phyloP scores from a whole-genome alignment of 2,329 filamentous ascomycete genomes.

The Microcyclospora pomicola region DNA sequence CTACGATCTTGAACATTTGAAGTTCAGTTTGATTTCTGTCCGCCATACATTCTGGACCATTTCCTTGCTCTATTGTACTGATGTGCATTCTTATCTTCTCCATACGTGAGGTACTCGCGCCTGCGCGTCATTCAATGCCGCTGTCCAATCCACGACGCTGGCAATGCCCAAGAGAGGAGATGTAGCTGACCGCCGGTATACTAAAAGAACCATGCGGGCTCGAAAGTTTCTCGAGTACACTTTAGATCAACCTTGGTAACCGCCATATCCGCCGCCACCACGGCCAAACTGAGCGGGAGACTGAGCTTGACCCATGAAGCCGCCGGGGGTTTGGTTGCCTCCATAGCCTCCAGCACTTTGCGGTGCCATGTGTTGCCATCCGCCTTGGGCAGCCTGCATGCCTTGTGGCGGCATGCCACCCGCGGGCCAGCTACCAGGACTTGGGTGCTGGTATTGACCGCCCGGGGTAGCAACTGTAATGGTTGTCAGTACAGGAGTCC shows the following conservation, averaged over 20 bases:
- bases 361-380: conserved; percentile 31
- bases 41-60: no score
- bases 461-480: conserved; percentile 37
- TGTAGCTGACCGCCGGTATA: no score
- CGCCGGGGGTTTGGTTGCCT: conserved; percentile 42
- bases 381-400: conserved; percentile 20
- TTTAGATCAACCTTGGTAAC: conserved; percentile 42
- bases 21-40: no score
- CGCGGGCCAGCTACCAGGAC: conserved; percentile 41
- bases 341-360: conserved; percentile 72
- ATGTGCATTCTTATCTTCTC: no score
- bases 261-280: conserved; percentile 39
- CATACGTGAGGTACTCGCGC: no score
- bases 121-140: no score
- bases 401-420: conserved; percentile 35
- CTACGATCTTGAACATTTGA: no score
- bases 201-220: no score
- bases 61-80: no score
- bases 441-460: conserved; percentile 46
- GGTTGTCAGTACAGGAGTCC: conserved; percentile 1
- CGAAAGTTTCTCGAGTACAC: not conserved
- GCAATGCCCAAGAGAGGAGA: no score
- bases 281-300: conserved; percentile 31
- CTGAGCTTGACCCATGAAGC: conserved; percentile 38
- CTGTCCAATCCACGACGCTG: no score